Evolutionary conservation across 192 early-diverging fungal genomes (phyloP).

Genomic region (Lobosporangium transversale): DNA sequence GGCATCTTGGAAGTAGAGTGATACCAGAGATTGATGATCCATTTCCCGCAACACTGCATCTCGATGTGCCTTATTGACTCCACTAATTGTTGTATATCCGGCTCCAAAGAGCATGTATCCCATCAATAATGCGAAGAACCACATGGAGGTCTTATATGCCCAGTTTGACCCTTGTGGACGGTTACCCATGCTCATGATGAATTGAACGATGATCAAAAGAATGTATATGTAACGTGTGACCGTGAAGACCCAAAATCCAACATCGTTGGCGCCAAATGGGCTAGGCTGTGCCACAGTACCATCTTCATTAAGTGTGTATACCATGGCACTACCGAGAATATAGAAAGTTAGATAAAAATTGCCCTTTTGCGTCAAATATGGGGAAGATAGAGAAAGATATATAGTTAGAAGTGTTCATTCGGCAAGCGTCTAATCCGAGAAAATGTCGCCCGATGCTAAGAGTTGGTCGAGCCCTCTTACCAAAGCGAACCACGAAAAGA

Average conservation of each 20-base stretch:
- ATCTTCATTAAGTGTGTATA: background rate
- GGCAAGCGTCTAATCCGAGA: too few species aligned
- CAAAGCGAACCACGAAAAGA: conserved; percentile 91
- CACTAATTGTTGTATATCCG: background rate
- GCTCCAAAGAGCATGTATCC: conserved; percentile 11
- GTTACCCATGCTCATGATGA: conserved; percentile 11
- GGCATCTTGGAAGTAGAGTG: background rate
- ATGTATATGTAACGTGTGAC: conserved; percentile 5
- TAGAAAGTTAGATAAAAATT: conserved; percentile 9
- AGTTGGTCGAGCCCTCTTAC: too few species aligned
- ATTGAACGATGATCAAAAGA: conserved; percentile 5
- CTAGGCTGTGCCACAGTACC: background rate
- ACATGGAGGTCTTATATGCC: conserved; percentile 7
- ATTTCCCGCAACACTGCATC: background rate
- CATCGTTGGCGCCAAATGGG: conserved; percentile 3
- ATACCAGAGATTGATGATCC: conserved; percentile 13
- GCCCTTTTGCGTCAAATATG: background rate
- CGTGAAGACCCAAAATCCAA: conserved; percentile 7
- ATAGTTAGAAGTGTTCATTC: too few species aligned
- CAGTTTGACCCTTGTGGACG: conserved; percentile 9
- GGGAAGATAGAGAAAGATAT: background rate
- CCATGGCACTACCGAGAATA: background rate
- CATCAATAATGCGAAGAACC: conserved; percentile 4
- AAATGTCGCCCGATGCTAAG: too few species aligned
- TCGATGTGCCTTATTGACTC: background rate